A percentile compares a stretch with the other conserved stretches of the same genome.
Evolutionary conservation across 495 filamentous ascomycete genomes (phyloP).

Genomic region (Trichoderma orchidacearum): DNA sequence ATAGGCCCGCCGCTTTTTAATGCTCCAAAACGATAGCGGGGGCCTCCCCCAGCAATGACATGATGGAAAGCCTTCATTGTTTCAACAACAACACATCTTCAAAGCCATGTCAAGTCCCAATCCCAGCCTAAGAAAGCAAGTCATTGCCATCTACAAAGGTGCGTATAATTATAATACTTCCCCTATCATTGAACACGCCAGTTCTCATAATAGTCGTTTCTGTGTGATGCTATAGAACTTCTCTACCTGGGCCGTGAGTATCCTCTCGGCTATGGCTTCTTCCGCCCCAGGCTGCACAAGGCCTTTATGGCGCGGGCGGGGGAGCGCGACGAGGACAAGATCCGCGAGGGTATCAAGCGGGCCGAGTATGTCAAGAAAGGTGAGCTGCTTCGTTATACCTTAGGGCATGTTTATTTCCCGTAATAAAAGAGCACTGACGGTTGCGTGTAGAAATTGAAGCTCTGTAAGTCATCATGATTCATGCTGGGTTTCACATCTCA

Average conservation of each 20-base stretch:
- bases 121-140: conserved; percentile 55
- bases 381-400: conserved; percentile 14
- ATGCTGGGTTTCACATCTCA: no score
- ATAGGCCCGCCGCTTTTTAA: no score
- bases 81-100: not conserved
- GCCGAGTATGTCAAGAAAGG: conserved; percentile 90
- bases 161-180: conserved; percentile 7
- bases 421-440: not conserved
- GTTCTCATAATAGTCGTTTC: no score
- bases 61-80: not conserved
- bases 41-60: not conserved
- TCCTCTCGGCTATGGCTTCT: conserved; percentile 76
- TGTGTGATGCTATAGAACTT: no score
- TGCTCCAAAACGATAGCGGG: not conserved
- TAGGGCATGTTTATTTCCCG: not conserved
- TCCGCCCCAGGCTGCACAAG: conserved; percentile 63
- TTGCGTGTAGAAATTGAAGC: conserved; percentile 62
- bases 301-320: conserved; percentile 67
- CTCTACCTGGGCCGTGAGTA: conserved; percentile 77
- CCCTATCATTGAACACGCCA: not conserved
- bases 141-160: conserved; percentile 90
- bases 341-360: conserved; percentile 56
- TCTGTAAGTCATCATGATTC: conserved; percentile 50
- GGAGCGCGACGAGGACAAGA: conserved; percentile 58
- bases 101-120: conserved; percentile 16